Percentiles rank a stretch among this genome's conserved stretches.
Conservation (phyloP, 805 yeast species). For the Pichia cephalocereana region DNA sequence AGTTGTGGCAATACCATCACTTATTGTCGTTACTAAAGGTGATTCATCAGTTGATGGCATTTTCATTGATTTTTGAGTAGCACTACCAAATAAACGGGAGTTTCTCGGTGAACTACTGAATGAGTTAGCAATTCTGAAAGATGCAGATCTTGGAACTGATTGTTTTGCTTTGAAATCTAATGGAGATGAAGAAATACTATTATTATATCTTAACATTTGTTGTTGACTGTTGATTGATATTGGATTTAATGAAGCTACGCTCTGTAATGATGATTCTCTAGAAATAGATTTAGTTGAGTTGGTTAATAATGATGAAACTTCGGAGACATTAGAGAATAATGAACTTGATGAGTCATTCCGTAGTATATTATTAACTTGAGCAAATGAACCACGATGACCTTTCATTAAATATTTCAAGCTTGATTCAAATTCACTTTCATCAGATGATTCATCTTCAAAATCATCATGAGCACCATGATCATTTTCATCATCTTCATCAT, state of each 20-base stretch:
- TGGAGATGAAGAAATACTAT: constrained; percentile 18
- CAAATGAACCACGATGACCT: constrained; percentile 30
- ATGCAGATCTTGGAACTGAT: constrained; percentile 13
- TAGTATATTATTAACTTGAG: constrained; percentile 19
- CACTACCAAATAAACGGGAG: constrained; percentile 8
- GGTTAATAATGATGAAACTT: constrained; percentile 18
- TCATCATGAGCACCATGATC: constrained; percentile 1
- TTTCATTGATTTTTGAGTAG: constrained; percentile 1
- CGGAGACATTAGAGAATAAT: constrained; percentile 23
- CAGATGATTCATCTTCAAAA: background rate
- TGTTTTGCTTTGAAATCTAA: constrained; percentile 19
- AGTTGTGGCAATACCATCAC: background rate
- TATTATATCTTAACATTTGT: constrained; percentile 1
- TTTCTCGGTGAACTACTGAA: constrained; percentile 21
- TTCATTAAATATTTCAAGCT: constrained; percentile 21
- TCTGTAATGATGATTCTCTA: background rate
- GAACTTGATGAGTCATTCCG: constrained; percentile 22
- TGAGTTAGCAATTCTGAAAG: constrained; percentile 18
- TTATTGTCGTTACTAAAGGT: background rate
- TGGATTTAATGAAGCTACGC: constrained; percentile 4
- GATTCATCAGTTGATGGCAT: constrained; percentile 1
- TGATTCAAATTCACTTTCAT: constrained; percentile 11
- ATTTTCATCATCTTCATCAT: constrained; percentile 14
- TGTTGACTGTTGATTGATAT: constrained; percentile 9
- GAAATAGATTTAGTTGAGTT: constrained; percentile 7